Percentiles rank a stretch among this genome's conserved stretches.
Conservation (phyloP, 73 alveolate species). For the Urostyla sp. region DNA sequence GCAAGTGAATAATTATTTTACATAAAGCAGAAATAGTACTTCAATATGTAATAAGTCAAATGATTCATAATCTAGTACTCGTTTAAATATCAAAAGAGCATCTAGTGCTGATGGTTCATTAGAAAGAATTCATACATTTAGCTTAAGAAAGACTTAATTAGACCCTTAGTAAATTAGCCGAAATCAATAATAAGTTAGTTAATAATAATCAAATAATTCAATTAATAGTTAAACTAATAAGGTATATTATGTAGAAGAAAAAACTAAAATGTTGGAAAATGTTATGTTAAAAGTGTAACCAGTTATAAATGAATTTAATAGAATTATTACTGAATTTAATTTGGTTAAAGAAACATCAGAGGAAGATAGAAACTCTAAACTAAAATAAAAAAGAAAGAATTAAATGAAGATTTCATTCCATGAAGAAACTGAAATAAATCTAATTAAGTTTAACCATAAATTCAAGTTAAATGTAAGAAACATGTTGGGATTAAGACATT, state of each 20-base stretch:
- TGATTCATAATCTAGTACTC: conserved; percentile 17
- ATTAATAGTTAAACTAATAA: conserved; percentile 14
- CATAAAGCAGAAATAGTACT: background rate
- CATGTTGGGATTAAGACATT: conserved; percentile 54
- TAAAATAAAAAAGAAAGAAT: background rate
- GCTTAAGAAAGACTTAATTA: conserved; percentile 11
- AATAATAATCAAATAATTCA: background rate
- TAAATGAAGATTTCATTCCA: conserved; percentile 49
- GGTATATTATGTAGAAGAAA: conserved; percentile 62
- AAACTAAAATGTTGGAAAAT: conserved; percentile 40
- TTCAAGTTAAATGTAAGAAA: conserved; percentile 63
- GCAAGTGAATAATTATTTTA: conserved; percentile 31
- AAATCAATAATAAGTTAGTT: background rate
- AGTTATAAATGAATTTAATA: conserved; percentile 12
- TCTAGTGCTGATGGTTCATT: conserved; percentile 52
- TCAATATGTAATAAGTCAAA: conserved; percentile 19
- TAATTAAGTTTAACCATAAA: conserved; percentile 7
- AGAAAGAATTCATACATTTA: conserved; percentile 64
- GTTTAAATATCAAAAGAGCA: conserved; percentile 41
- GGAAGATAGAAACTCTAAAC: background rate
- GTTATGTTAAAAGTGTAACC: conserved; percentile 35
- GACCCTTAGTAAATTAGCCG: background rate
- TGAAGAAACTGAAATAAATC: conserved; percentile 35
- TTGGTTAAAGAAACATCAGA: background rate
- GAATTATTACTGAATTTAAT: conserved; percentile 30